phyloP scores from a whole-genome alignment of 192 early-diverging fungal species.

The Funneliformis mosseae region DNA sequence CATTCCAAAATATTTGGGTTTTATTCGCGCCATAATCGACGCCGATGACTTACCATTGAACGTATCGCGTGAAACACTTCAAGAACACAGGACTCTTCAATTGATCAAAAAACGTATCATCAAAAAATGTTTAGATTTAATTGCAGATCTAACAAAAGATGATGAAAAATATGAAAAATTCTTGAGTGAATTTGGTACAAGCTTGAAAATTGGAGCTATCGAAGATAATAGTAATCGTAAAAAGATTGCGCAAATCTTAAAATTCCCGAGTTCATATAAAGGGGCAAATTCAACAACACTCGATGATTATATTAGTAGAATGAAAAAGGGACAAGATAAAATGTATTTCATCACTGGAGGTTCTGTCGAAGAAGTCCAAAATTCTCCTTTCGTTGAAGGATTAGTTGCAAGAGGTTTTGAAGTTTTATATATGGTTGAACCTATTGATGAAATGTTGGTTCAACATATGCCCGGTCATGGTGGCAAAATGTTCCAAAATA shows the following conservation, averaged over 20 bases:
- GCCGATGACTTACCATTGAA: conserved; percentile 97
- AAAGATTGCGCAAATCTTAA: conserved; percentile 81
- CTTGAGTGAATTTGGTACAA: conserved; percentile 71
- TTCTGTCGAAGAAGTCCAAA: conserved; percentile 65
- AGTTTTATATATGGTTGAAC: conserved; percentile 80
- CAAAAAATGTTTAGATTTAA: conserved; percentile 87
- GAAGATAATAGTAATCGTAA: conserved; percentile 74
- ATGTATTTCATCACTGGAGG: conserved; percentile 87
- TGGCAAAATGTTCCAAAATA: conserved; percentile 78
- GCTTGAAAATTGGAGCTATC: conserved; percentile 88
- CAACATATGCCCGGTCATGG: conserved; percentile 73
- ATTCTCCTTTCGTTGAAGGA: conserved; percentile 91
- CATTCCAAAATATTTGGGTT: conserved; percentile 89
- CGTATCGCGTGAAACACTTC: conserved; percentile 96
- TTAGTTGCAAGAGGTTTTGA: conserved; percentile 87
- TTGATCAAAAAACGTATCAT: conserved; percentile 87
- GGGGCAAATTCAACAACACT: conserved; percentile 55
- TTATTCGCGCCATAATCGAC: conserved; percentile 93
- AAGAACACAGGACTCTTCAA: conserved; percentile 80
- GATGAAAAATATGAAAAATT: conserved; percentile 70
- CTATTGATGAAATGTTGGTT: conserved; percentile 78
- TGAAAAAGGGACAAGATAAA: conserved; percentile 88
- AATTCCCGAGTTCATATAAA: conserved; percentile 72
- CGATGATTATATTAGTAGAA: conserved; percentile 80
- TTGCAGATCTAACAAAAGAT: conserved; percentile 69